phyloP scores from a whole-genome alignment of 1,139 yeast species.

The Pichia sp. region DNA sequence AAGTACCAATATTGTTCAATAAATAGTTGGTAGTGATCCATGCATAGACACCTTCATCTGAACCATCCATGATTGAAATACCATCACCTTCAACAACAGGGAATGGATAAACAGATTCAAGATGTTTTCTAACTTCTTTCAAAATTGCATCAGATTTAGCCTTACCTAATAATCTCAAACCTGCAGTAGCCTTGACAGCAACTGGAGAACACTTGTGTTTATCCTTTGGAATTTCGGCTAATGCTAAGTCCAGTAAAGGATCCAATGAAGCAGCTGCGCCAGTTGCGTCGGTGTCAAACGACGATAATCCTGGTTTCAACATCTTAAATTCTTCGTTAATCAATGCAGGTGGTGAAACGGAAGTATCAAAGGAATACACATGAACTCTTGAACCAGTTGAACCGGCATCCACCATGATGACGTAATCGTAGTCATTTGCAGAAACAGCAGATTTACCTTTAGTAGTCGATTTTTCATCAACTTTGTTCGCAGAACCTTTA shows the following conservation, averaged over 20 bases:
- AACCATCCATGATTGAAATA: slow-evolving; percentile 88
- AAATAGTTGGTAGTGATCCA: slow-evolving; percentile 96
- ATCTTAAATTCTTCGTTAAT: slow-evolving; percentile 75
- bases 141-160: slow-evolving; percentile 64
- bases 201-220: slow-evolving; percentile 79
- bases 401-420: slow-evolving; percentile 94
- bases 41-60: slow-evolving; percentile 97
- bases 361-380: slow-evolving; percentile 82
- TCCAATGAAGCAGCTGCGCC: slow-evolving; percentile 90
- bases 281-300: slow-evolving; percentile 67
- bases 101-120: slow-evolving; percentile 78
- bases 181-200: slow-evolving; percentile 98
- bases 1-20: slow-evolving; percentile 81
- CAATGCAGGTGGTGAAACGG: slow-evolving; percentile 73
- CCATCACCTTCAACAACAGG: slow-evolving; percentile 84
- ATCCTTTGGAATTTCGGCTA: slow-evolving; percentile 64
- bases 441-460: slow-evolving; percentile 8
- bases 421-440: slow-evolving; percentile 36
- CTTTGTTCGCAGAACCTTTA: slow-evolving; percentile 9
- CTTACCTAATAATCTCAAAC: slow-evolving; percentile 78
- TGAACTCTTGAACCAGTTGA: slow-evolving; percentile 96
- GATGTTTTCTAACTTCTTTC: slow-evolving; percentile 63
- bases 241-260: slow-evolving; percentile 65
- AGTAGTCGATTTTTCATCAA: not conserved
- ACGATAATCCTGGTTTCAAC: slow-evolving; percentile 89